Conservation (phyloP, 495 filamentous ascomycete species). For the Friedmanniomyces endolithicus region DNA sequence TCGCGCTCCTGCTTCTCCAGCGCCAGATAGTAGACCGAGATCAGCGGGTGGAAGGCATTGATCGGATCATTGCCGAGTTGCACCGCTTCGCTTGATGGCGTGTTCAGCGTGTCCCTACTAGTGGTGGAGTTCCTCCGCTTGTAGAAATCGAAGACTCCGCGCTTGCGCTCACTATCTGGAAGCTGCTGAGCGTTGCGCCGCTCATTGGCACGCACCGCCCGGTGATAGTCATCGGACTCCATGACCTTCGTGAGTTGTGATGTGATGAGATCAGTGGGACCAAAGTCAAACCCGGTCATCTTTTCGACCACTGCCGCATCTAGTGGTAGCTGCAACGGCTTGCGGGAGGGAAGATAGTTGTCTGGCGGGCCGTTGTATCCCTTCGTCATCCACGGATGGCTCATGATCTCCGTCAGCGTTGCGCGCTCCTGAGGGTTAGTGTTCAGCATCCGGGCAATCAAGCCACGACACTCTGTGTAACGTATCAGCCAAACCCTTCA, state of each 20-base stretch:
- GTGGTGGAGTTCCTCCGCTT: slow-evolving; percentile 79
- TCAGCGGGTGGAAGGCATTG: slow-evolving; percentile 83
- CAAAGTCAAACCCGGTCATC: slow-evolving; percentile 99
- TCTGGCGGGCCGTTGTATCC: slow-evolving; percentile 77
- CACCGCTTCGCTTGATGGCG: slow-evolving; percentile 70
- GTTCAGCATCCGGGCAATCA: slow-evolving; percentile 92
- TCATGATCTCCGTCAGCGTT: slow-evolving; percentile 82
- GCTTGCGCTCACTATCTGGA: slow-evolving; percentile 64
- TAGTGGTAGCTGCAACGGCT: slow-evolving; percentile 73
- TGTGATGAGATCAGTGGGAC: slow-evolving; percentile 67
- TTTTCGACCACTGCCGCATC: slow-evolving; percentile 72
- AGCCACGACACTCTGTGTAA: slow-evolving; percentile 69
- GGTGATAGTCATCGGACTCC: slow-evolving; percentile 83
- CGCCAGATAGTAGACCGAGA: slow-evolving; percentile 93
- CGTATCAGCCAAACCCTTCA: neutral
- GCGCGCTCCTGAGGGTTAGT: slow-evolving; percentile 85
- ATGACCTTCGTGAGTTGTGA: slow-evolving; percentile 70
- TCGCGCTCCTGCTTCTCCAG: slow-evolving; percentile 89
- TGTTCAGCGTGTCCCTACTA: slow-evolving; percentile 82
- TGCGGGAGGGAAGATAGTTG: slow-evolving; percentile 72
- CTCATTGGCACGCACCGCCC: slow-evolving; percentile 55
- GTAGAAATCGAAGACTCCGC: slow-evolving; percentile 90
- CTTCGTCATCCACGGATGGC: slow-evolving; percentile 95
- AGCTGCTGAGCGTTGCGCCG: slow-evolving; percentile 44
- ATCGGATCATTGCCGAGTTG: slow-evolving; percentile 74